Evolutionary conservation across 1,139 yeast species (phyloP).

Genomic region (Saccharomyces hybrid): DNA sequence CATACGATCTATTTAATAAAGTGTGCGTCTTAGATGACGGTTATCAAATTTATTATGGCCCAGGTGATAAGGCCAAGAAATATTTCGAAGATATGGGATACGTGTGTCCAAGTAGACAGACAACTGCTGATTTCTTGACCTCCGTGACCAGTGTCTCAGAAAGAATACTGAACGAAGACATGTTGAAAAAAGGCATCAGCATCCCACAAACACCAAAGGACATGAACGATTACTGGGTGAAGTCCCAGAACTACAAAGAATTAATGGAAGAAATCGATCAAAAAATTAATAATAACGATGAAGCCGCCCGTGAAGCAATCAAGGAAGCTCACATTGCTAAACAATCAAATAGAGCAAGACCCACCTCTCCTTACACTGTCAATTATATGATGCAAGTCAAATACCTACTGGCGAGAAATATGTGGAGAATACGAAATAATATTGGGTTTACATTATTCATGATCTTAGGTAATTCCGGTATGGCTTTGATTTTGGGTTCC

Average conservation of each 20-base stretch:
- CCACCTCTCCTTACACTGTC: constrained; percentile 49
- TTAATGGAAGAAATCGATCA: constrained; percentile 36
- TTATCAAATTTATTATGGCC: constrained; percentile 39
- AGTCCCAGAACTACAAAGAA: constrained; percentile 43
- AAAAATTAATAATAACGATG: constrained; percentile 16
- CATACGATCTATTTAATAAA: constrained; percentile 42
- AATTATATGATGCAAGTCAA: constrained; percentile 47
- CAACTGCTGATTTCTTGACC: constrained; percentile 45
- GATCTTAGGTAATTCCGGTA: constrained; percentile 46
- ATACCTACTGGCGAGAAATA: constrained; percentile 47
- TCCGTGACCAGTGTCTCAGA: constrained; percentile 49
- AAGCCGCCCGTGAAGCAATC: constrained; percentile 24
- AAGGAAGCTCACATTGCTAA: constrained; percentile 42
- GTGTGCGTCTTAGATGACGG: constrained; percentile 42
- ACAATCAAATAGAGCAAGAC: constrained; percentile 43
- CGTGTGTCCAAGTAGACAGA: constrained; percentile 43
- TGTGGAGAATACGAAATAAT: constrained; percentile 51
- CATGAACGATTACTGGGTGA: constrained; percentile 56
- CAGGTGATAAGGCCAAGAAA: constrained; percentile 34
- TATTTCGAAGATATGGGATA: constrained; percentile 47
- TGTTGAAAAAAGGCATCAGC: constrained; percentile 36
- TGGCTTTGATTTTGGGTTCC: constrained; percentile 59
- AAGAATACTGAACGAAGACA: constrained; percentile 34
- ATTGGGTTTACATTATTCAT: constrained; percentile 50
- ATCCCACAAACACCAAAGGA: constrained; percentile 66